Percentiles rank a stretch among this genome's conserved stretches.
These are phyloP conservation scores for Aspergillus texensis DNA, from an alignment of 2,329 filamentous ascomycete species.

Conservation along the genomic window DNA sequence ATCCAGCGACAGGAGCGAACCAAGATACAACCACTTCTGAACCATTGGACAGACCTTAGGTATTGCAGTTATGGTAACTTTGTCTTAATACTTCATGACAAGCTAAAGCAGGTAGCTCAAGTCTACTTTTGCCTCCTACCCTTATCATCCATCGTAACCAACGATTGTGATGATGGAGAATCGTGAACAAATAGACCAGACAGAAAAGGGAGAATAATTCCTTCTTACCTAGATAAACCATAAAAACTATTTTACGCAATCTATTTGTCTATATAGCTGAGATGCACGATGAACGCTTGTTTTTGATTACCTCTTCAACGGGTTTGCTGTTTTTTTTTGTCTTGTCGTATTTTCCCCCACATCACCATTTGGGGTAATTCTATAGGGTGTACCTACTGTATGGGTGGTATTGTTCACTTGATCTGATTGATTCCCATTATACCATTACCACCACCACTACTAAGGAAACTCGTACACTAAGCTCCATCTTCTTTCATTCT, in stretches of 20 bases:
- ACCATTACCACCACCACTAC: conserved; percentile 1
- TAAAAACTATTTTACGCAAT: not conserved
- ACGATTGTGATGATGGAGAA: not conserved
- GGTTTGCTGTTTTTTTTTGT: conserved; percentile 6
- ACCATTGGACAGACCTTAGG: conserved; percentile 7
- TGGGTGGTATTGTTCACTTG: conserved; percentile 4
- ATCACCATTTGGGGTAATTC: conserved; percentile 2
- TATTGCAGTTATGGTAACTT: conserved; percentile 22
- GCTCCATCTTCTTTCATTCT: conserved; percentile 11
- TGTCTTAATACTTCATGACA: conserved; percentile 11
- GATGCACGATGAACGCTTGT: not conserved
- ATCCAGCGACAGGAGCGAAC: not conserved
- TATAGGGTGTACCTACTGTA: conserved; percentile 5
- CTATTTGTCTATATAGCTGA: not conserved
- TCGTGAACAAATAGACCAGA: not conserved
- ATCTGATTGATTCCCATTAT: conserved; percentile 1
- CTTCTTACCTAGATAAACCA: not conserved
- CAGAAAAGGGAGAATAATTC: not conserved
- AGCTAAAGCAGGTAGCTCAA: not conserved
- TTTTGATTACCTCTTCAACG: not conserved
- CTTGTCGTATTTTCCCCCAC: conserved; percentile 11
- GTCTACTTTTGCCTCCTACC: not conserved
- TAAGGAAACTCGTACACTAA: not conserved
- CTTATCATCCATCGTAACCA: not conserved
- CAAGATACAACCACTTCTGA: conserved; percentile 6